Base-by-base conservation (phyloP, 2,329 filamentous ascomycete species). In the Niveomyces coronatus region DNA sequence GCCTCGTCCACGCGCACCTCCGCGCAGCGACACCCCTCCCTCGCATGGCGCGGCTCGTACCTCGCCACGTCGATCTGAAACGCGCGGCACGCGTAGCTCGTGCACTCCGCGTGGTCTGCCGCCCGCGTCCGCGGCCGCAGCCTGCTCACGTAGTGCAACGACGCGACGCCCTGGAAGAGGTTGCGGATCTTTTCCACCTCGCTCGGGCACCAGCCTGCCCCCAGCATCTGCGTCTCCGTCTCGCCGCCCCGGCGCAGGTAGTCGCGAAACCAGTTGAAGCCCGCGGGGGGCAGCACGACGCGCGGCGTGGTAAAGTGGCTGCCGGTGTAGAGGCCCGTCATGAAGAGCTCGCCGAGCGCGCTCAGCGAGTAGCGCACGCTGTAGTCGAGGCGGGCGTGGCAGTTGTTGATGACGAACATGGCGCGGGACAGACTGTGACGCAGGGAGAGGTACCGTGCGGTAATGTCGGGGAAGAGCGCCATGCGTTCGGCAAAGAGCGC, bases 161-260 rank as follows among this genome's bases (percentile, higher is more conserved):
- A 52, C 2, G 44, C 33, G 10, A 52, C 28, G 3, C 47, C 48
- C 10, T 45, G 43, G 7, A 45, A 53, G 16, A 45, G 48, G 6
- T 35, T 43, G 13, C 45, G 45, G 9, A 49, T 49, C 46, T 49
- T 53, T 20, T 48, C 48, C 13, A 57, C 46, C 41, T 57, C 55
- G 28, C 55, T 57, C 2, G 43, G 47, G 35, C 55, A 60, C 56
- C 56, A 59, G 2, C 56, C 55, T 19, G 41, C 31, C 5, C 37
- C 28, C 14, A 51, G 40, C 55, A 60, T 57, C 16, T 43, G 44
- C 8, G 17, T 30, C 35, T 54, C 49, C 1, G 53, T 41, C 4
- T 35, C 31, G 3, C 49, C 40, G 5, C 47, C 47, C 0, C 29
- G 32, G 1, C 24, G 28, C 3, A 53, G 28, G 23, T 49, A 50